Evolutionary conservation across 495 filamentous ascomycete species (phyloP).

Genomic region (Neurospora sp.): DNA sequence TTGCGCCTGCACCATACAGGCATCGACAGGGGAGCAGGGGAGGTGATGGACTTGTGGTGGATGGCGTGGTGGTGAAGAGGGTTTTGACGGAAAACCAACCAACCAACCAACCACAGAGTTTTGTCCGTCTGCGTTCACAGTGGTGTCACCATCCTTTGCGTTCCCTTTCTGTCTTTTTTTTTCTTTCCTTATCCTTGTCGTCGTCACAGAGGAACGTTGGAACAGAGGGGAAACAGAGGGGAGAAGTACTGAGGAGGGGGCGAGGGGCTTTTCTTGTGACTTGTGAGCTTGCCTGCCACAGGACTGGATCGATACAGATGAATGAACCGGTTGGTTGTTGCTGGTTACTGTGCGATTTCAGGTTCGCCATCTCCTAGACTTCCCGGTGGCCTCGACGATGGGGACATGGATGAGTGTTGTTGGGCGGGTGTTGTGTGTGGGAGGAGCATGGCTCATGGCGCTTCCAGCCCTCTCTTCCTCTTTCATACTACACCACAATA

Average conservation of each 20-base stretch:
- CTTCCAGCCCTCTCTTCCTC: background rate
- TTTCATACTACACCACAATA: background rate
- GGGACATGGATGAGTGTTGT: background rate
- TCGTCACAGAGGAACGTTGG: background rate
- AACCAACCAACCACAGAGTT: background rate
- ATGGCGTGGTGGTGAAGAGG: background rate
- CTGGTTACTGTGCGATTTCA: no score
- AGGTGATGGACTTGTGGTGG: background rate
- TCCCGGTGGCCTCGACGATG: background rate
- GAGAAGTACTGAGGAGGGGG: background rate
- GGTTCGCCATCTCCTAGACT: background rate
- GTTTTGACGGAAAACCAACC: background rate
- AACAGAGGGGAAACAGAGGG: background rate
- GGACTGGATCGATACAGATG: background rate
- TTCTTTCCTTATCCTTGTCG: background rate
- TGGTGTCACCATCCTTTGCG: background rate
- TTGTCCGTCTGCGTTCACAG: background rate
- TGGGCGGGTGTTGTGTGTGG: background rate
- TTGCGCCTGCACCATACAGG: constrained; percentile 23
- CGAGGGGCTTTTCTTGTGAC: background rate
- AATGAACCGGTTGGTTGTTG: background rate
- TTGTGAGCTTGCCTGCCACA: background rate
- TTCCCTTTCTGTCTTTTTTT: background rate
- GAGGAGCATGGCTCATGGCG: background rate
- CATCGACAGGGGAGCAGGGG: background rate